These are phyloP conservation scores for Colletotrichum gigasporum DNA, from an alignment of 2,329 filamentous ascomycete species.

Conservation along the genomic window DNA sequence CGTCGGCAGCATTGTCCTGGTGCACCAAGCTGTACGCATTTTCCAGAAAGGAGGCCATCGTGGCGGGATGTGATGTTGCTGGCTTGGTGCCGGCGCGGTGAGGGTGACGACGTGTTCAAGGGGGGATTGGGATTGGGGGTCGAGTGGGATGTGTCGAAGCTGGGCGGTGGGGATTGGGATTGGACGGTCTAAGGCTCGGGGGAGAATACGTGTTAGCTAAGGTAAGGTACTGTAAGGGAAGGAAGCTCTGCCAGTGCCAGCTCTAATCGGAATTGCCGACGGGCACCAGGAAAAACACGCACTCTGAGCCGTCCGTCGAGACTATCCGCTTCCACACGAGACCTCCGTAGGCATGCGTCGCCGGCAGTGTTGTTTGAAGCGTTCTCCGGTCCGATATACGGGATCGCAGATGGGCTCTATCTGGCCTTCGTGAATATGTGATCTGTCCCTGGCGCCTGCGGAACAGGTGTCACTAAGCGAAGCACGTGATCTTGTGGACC, in stretches of 20 bases:
- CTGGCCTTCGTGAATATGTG: slow-evolving; percentile 46
- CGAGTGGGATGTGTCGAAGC: slow-evolving; percentile 32
- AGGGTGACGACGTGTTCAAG: slow-evolving; percentile 33
- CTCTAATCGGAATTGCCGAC: too few relatives aligned
- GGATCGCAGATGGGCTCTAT: slow-evolving; percentile 30
- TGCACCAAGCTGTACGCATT: slow-evolving; percentile 96
- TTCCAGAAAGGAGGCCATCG: slow-evolving; percentile 94
- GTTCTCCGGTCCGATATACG: slow-evolving; percentile 18
- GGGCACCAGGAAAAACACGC: not conserved
- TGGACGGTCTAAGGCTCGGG: slow-evolving; percentile 29
- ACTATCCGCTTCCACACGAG: slow-evolving; percentile 22
- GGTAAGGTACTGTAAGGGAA: slow-evolving; percentile 24
- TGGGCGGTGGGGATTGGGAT: slow-evolving; percentile 31
- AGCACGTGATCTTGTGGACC: slow-evolving; percentile 42
- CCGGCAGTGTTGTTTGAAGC: slow-evolving; percentile 37
- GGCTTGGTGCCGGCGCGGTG: slow-evolving; percentile 34
- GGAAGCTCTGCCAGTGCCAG: too few relatives aligned
- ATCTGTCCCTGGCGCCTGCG: slow-evolving; percentile 47
- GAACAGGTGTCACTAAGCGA: slow-evolving; percentile 53
- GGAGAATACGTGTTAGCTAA: slow-evolving; percentile 33
- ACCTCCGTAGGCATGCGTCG: slow-evolving; percentile 9
- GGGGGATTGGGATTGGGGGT: slow-evolving; percentile 12
- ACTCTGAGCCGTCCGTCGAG: slow-evolving; percentile 23
- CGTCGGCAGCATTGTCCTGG: slow-evolving; percentile 95
- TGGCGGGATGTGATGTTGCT: slow-evolving; percentile 47